phyloP scores from a whole-genome alignment of 306 rosid genomes.

The Heteromeles arbutifolia region DNA sequence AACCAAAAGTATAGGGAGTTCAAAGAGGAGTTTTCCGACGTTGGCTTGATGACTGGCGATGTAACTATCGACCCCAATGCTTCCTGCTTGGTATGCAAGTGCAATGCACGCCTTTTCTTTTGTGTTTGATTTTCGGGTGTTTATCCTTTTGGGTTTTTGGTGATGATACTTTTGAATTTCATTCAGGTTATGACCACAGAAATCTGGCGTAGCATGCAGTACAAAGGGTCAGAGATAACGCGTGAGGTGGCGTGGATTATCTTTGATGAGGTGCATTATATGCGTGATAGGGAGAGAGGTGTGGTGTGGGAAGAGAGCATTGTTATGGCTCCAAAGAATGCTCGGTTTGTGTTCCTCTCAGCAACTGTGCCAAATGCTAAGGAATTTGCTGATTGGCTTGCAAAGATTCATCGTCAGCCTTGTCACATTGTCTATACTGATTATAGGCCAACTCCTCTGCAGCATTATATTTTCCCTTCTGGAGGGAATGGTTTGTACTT shows the following conservation, averaged over 20 bases:
- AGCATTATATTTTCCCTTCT: slow-evolving; percentile 85
- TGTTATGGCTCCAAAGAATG: slow-evolving; percentile 89
- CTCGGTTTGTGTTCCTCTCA: slow-evolving; percentile 85
- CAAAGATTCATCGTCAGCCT: slow-evolving; percentile 91
- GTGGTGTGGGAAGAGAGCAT: slow-evolving; percentile 99
- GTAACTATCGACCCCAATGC: slow-evolving; percentile 92
- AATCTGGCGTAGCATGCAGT: slow-evolving; percentile 97
- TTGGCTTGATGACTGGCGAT: slow-evolving; percentile 97
- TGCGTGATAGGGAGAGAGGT: slow-evolving; percentile 94
- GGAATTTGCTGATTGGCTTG: slow-evolving; percentile 95
- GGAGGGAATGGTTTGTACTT: slow-evolving; percentile 79
- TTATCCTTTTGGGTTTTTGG: background rate
- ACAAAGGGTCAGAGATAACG: slow-evolving; percentile 85
- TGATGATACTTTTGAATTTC: background rate
- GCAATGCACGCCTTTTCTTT: background rate
- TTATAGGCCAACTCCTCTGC: slow-evolving; percentile 95
- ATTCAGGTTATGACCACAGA: slow-evolving; percentile 94
- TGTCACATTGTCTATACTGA: slow-evolving; percentile 94
- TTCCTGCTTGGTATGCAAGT: slow-evolving; percentile 63
- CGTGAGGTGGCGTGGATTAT: slow-evolving; percentile 94
- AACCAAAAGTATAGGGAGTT: slow-evolving; percentile 93
- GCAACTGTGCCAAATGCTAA: slow-evolving; percentile 96
- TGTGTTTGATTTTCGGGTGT: background rate
- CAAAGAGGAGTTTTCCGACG: slow-evolving; percentile 88
- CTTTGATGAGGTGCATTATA: slow-evolving; percentile 95